phyloP scores from a whole-genome alignment of 495 filamentous ascomycete genomes.

The Lasiosphaeriaceae sp. region DNA sequence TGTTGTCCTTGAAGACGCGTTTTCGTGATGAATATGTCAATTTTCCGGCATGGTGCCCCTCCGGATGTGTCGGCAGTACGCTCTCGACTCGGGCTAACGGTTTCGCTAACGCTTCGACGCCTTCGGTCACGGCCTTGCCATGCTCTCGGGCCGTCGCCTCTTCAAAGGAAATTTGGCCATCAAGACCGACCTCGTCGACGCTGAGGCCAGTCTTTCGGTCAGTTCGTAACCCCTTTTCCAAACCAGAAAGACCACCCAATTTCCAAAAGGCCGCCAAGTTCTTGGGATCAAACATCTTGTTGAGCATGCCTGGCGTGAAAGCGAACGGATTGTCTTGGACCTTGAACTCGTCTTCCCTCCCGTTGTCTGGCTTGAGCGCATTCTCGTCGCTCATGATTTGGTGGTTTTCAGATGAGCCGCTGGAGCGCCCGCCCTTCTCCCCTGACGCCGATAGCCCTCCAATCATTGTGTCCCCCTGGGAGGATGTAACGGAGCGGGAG shows the following conservation, averaged over 20 bases:
- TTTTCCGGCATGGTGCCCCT: slow-evolving; percentile 17
- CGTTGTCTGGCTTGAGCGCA: slow-evolving; percentile 64
- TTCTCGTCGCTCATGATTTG: slow-evolving; percentile 47
- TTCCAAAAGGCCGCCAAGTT: slow-evolving; percentile 65
- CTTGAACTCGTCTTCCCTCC: slow-evolving; percentile 59
- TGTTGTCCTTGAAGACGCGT: slow-evolving; percentile 66
- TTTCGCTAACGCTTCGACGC: slow-evolving; percentile 17
- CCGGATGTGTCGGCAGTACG: slow-evolving; percentile 4
- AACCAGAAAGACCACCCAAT: slow-evolving; percentile 61
- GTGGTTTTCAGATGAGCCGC: slow-evolving; percentile 36
- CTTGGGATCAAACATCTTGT: slow-evolving; percentile 74
- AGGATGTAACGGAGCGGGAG: slow-evolving; percentile 40
- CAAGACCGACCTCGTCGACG: slow-evolving; percentile 57
- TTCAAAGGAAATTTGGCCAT: slow-evolving; percentile 56
- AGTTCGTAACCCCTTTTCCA: slow-evolving; percentile 66
- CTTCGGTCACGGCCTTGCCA: slow-evolving; percentile 31
- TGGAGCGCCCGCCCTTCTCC: slow-evolving; percentile 33
- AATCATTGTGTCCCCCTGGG: slow-evolving; percentile 39
- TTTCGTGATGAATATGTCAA: slow-evolving; percentile 59
- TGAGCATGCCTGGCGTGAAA: slow-evolving; percentile 65
- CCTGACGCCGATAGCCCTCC: slow-evolving; percentile 32
- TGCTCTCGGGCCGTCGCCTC: slow-evolving; percentile 44
- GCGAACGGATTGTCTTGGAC: slow-evolving; percentile 67
- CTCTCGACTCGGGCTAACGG: slow-evolving; percentile 10
- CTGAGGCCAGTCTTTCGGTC: slow-evolving; percentile 62